A percentile compares a stretch with the other conserved stretches of the same genome.
phyloP scores from a whole-genome alignment of 345 rosid genomes.

The Bruguiera sexangula region DNA sequence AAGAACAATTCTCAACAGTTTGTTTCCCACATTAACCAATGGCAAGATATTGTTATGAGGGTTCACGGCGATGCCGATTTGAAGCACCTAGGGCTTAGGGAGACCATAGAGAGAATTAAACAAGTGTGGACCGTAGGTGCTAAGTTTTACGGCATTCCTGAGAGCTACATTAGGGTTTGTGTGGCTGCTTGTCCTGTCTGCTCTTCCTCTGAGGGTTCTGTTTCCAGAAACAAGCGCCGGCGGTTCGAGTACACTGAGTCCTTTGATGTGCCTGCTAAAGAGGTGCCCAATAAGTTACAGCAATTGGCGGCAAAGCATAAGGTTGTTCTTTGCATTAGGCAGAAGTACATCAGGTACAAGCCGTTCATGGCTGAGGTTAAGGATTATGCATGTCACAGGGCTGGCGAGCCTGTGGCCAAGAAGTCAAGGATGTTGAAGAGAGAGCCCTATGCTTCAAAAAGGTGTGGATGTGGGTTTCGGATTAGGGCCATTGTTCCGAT shows the following conservation, averaged over 20 bases:
- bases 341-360: constrained; percentile 93
- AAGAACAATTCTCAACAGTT: constrained; percentile 85
- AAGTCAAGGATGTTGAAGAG: constrained; percentile 90
- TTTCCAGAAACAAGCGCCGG: constrained; percentile 71
- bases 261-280: constrained; percentile 93
- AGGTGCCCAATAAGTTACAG: constrained; percentile 78
- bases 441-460: constrained; percentile 94
- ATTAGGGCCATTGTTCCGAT: constrained; percentile 97
- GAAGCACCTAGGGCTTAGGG: constrained; percentile 80
- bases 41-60: constrained; percentile 95
- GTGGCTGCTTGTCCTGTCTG: constrained; percentile 83
- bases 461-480: constrained; percentile 95
- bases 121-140: constrained; percentile 98
- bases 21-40: constrained; percentile 82
- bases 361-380: constrained; percentile 99
- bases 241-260: constrained; percentile 94
- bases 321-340: constrained; percentile 97
- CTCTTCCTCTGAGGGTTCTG: constrained; percentile 68
- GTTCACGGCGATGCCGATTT: constrained; percentile 92
- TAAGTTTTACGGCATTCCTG: constrained; percentile 91
- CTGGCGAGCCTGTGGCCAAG: constrained; percentile 87
- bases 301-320: constrained; percentile 93
- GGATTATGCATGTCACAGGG: constrained; percentile 99
- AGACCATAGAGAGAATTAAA: constrained; percentile 89
- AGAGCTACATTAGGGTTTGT: constrained; percentile 97